Percentiles rank a stretch among this genome's conserved stretches.
Conservation (phyloP, 2,329 filamentous ascomycete genomes). For the Niveomyces coronatus region DNA sequence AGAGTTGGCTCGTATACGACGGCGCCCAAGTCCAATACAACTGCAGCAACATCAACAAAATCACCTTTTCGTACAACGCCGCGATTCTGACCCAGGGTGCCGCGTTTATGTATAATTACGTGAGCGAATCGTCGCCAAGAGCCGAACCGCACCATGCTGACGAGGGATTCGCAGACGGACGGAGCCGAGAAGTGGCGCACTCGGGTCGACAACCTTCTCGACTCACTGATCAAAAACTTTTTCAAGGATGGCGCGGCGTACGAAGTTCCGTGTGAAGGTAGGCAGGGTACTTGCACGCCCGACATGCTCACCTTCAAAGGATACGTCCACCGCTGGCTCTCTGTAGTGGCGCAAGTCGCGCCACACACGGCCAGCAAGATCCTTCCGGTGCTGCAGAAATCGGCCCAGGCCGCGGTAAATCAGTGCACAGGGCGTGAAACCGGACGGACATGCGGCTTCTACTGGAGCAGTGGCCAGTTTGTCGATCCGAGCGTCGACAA, state of each 20-base stretch:
- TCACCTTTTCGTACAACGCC: slow-evolving; percentile 59
- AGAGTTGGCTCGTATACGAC: slow-evolving; percentile 53
- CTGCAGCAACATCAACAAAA: slow-evolving; percentile 50
- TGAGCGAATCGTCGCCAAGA: slow-evolving; percentile 19
- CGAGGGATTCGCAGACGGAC: slow-evolving; percentile 2
- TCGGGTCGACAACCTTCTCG: slow-evolving; percentile 41
- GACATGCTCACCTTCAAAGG: slow-evolving; percentile 69
- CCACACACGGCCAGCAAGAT: slow-evolving; percentile 47
- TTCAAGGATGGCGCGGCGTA: slow-evolving; percentile 49
- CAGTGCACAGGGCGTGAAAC: slow-evolving; percentile 51
- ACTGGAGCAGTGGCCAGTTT: slow-evolving; percentile 37
- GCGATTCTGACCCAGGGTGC: slow-evolving; percentile 52
- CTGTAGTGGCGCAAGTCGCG: slow-evolving; percentile 49
- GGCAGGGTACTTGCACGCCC: slow-evolving; percentile 47
- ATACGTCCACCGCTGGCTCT: slow-evolving; percentile 56
- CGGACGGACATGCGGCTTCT: slow-evolving; percentile 52
- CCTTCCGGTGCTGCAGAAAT: slow-evolving; percentile 45
- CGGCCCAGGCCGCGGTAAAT: slow-evolving; percentile 47
- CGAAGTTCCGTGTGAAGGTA: slow-evolving; percentile 55
- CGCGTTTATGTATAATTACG: slow-evolving; percentile 59
- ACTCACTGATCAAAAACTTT: slow-evolving; percentile 38
- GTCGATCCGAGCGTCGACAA: slow-evolving; percentile 27
- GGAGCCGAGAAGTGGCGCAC: slow-evolving; percentile 6
- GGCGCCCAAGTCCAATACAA: slow-evolving; percentile 47
- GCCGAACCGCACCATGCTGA: too few relatives aligned